phyloP scores from a whole-genome alignment of 441 rosid species.

The California macrophylla region DNA sequence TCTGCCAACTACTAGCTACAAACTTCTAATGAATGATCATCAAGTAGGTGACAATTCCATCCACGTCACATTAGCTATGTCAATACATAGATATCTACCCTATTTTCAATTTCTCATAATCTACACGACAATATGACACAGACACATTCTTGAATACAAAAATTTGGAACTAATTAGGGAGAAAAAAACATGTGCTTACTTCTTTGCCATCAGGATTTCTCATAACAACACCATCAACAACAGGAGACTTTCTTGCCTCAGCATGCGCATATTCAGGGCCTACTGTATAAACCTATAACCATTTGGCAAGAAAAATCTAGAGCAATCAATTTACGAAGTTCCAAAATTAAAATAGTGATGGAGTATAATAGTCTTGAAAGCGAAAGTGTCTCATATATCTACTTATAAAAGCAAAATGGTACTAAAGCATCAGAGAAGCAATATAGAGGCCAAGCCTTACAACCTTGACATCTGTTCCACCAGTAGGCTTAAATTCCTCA shows the following conservation, averaged over 20 bases:
- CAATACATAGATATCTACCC: neutral
- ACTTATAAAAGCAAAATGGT: neutral
- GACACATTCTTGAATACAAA: neutral
- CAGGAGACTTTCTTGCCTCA: conserved; percentile 99
- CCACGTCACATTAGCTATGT: neutral
- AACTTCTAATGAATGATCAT: neutral
- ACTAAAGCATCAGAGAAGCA: neutral
- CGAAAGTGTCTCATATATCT: neutral
- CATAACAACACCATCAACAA: conserved; percentile 99
- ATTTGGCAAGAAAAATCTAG: conserved; percentile 15
- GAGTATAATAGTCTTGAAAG: conserved; percentile 4
- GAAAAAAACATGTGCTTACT: conserved; percentile 38
- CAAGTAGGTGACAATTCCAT: neutral
- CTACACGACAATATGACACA: neutral
- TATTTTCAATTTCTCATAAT: neutral
- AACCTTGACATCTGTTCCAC: conserved; percentile 99
- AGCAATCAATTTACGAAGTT: conserved; percentile 10
- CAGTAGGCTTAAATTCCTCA: conserved; percentile 98
- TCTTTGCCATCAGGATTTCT: conserved; percentile 98
- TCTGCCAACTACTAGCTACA: neutral
- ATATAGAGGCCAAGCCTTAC: conserved; percentile 1
- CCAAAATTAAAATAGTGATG: conserved; percentile 3
- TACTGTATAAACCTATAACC: conserved; percentile 85
- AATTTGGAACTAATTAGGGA: neutral
- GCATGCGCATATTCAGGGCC: conserved; percentile 99